These are phyloP conservation scores for Xylaria grammica DNA, from an alignment of 495 filamentous ascomycete species.

Conservation along the genomic window DNA sequence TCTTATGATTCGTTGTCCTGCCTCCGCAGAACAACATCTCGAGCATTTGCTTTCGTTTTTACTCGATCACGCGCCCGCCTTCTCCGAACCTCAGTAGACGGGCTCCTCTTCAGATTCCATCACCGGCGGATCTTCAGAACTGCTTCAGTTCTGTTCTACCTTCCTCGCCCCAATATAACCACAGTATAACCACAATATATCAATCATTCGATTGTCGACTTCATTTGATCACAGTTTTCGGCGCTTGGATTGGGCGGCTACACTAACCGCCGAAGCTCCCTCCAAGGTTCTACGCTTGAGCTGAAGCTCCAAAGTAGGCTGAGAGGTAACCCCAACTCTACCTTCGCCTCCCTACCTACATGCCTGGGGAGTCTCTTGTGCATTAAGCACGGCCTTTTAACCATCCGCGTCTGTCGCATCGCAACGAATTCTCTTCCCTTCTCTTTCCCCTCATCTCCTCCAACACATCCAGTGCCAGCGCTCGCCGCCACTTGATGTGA, in stretches of 20 bases:
- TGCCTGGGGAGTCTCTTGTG: not conserved
- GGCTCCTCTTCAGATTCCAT: not conserved
- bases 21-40: conserved; percentile 19
- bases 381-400: conserved; percentile 26
- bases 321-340: conserved; percentile 19
- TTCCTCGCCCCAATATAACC: no score
- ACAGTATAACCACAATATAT: no score
- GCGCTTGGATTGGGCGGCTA: not conserved
- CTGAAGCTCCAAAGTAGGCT: conserved; percentile 19
- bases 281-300: conserved; percentile 1
- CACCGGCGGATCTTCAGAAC: not conserved
- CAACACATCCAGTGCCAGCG: conserved; percentile 11
- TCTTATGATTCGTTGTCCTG: conserved; percentile 11
- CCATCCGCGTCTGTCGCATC: conserved; percentile 23
- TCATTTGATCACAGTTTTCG: not conserved
- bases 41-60: not conserved
- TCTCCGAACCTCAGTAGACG: not conserved
- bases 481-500: not conserved
- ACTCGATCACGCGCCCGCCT: conserved; percentile 15
- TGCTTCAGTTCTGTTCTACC: not conserved
- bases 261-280: not conserved
- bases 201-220: not conserved
- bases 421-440: conserved; percentile 29
- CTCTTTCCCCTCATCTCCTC: conserved; percentile 18
- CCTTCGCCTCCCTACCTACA: not conserved